Evolutionary conservation across 108 stramenopile species (phyloP), one percentile per base, ranked within the genome.

Genomic region (Discostella pseudostelligera): DNA sequence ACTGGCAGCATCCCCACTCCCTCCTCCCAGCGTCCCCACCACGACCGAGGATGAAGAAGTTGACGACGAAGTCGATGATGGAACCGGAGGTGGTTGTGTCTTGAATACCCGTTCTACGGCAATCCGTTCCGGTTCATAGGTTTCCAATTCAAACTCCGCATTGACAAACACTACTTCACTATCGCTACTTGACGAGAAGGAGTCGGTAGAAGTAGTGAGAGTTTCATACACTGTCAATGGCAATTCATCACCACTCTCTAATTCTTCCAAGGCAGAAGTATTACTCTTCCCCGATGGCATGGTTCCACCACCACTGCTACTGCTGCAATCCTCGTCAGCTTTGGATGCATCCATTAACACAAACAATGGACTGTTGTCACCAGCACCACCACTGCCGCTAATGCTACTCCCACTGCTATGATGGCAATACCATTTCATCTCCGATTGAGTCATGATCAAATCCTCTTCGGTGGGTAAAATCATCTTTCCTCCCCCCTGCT

Each of bases 31-130:
- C 42, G 5, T 37, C 20, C 32, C 35, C 59, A 42, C 29, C 16
- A 45, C 28, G 39, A 24, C 20, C 59, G 20, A 48, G 36, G 7
- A 48, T 21, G 19, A 49, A 58, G 6, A 39, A 20, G 24, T 24
- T n/a, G n/a, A n/a, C n/a, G n/a, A n/a, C 10, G 9, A 32, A 32
- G 32, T 32, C 32, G 32, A 32, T 32, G 46, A 21, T 36, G n/a
- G 11, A 8, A 20, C n/a, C 16, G 25, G 28, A 5, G 57, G 12
- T 2, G 84, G 82, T 21, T 79, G 72, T 32, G 83, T 76, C 19
- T 80, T 73, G 60, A 93, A 77, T 37, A 89, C 87, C 26, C 78
- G 82, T 50, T 93, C 88, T 14, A 93, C 81, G 13, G 92, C 87
- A 74, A 93, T 87, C 11, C 86, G 61, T 64, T 93, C 92, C 3